These are phyloP conservation scores for Solanum hybrid DNA, from an alignment of 305 asterid species.

Conservation along the genomic window DNA sequence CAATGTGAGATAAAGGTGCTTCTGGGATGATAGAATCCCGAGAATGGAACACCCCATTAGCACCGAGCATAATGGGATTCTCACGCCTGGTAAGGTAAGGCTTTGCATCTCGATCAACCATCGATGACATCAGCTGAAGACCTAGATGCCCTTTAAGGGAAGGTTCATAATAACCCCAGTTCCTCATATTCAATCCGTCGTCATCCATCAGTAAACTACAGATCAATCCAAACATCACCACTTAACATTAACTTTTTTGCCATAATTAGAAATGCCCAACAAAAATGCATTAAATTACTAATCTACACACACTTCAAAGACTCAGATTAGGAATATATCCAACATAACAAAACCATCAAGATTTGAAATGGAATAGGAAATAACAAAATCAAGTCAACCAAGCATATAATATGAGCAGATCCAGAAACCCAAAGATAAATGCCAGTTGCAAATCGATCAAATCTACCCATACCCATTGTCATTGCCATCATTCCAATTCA, in stretches of 20 bases:
- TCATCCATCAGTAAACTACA: constrained; percentile 68
- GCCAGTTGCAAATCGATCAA: neutral
- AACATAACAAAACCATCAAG: neutral
- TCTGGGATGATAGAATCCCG: constrained; percentile 57
- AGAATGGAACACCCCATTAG: constrained; percentile 59
- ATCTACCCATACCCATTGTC: neutral
- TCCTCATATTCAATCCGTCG: constrained; percentile 63
- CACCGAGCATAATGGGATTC: constrained; percentile 48
- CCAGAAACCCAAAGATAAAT: neutral
- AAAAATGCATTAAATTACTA: neutral
- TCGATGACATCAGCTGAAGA: constrained; percentile 75
- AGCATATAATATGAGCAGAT: neutral
- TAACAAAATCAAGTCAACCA: neutral
- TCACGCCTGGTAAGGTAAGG: constrained; percentile 56
- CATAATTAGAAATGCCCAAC: constrained; percentile 7
- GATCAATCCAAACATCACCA: constrained; percentile 18
- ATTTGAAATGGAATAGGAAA: neutral
- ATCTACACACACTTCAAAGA: neutral
- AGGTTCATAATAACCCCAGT: constrained; percentile 96
- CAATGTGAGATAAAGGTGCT: constrained; percentile 59
- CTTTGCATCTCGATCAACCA: constrained; percentile 60
- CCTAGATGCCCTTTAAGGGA: constrained; percentile 51
- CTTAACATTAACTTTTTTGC: constrained; percentile 13
- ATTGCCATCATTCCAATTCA: constrained; percentile 7
- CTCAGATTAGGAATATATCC: neutral